Evolutionary conservation across 1,284 basidiomycete genomes (phyloP).

Genomic region (Cutaneotrichosporon mucoides): DNA sequence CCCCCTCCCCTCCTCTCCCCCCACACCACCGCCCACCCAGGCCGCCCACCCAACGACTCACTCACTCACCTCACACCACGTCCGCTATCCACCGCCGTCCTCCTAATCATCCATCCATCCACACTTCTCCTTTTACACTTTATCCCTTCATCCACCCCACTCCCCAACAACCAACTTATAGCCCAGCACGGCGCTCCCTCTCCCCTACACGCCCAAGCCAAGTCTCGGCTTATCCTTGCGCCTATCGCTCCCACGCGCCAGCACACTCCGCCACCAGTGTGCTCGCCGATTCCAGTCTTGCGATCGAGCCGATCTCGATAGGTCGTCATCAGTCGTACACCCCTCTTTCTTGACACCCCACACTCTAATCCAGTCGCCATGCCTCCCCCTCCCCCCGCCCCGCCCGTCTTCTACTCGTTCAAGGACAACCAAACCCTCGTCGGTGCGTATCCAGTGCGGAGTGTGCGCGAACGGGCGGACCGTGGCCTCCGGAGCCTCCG

Average conservation of each 20-base stretch:
- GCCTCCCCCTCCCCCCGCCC: constrained; percentile 51
- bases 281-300: background rate
- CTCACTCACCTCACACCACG: too few species aligned
- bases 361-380: constrained; percentile 22
- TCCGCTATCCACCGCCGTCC: too few species aligned
- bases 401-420: constrained; percentile 76
- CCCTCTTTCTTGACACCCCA: constrained; percentile 1
- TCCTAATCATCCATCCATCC: too few species aligned
- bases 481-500: too few species aligned
- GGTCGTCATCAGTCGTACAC: background rate
- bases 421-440: constrained; percentile 58
- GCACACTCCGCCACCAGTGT: background rate
- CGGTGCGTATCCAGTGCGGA: constrained; percentile 25
- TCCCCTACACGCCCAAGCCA: background rate
- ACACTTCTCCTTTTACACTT: too few species aligned
- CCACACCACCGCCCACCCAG: too few species aligned
- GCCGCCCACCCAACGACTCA: too few species aligned
- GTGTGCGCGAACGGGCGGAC: too few species aligned
- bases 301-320: background rate
- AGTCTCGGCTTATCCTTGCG: background rate
- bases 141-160: too few species aligned
- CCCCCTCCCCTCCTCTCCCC: too few species aligned
- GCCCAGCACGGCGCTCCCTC: too few species aligned
- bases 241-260: background rate
- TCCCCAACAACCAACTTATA: too few species aligned